These are phyloP conservation scores for Candida vaughaniae DNA, from an alignment of 805 yeast genomes.

Conservation along the genomic window DNA sequence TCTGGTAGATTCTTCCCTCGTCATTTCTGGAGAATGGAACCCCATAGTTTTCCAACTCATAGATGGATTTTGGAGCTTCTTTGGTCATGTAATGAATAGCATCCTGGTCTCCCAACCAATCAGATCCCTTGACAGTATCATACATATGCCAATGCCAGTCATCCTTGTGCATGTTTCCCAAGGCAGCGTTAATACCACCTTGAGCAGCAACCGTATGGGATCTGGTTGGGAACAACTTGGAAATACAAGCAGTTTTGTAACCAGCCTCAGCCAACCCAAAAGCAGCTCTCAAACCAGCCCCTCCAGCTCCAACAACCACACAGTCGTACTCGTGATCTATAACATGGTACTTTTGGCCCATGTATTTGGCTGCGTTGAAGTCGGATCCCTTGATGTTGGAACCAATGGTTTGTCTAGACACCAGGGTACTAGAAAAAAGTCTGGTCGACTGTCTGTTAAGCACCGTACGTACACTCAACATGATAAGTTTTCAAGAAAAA, in stretches of 20 bases:
- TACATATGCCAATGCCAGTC: slow-evolving; percentile 99
- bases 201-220: slow-evolving; percentile 99
- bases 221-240: slow-evolving; percentile 96
- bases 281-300: slow-evolving; percentile 98
- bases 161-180: slow-evolving; percentile 97
- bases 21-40: slow-evolving; percentile 97
- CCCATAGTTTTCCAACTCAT: slow-evolving; percentile 97
- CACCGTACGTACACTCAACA: slow-evolving; percentile 15
- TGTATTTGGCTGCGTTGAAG: slow-evolving; percentile 42
- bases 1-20: slow-evolving; percentile 94
- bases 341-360: slow-evolving; percentile 74
- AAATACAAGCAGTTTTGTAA: slow-evolving; percentile 94
- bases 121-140: slow-evolving; percentile 98
- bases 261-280: slow-evolving; percentile 97
- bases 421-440: slow-evolving; percentile 28
- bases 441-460: slow-evolving; percentile 6
- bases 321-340: slow-evolving; percentile 98
- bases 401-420: slow-evolving; percentile 36
- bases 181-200: slow-evolving; percentile 99
- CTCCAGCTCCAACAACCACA: slow-evolving; percentile 98
- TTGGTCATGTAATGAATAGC: slow-evolving; percentile 99
- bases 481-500: background rate
- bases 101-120: slow-evolving; percentile 99
- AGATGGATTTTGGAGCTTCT: slow-evolving; percentile 94
- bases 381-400: slow-evolving; percentile 35